phyloP scores from a whole-genome alignment of 768 basidiomycete species.

The Podaxis mareebaensis region DNA sequence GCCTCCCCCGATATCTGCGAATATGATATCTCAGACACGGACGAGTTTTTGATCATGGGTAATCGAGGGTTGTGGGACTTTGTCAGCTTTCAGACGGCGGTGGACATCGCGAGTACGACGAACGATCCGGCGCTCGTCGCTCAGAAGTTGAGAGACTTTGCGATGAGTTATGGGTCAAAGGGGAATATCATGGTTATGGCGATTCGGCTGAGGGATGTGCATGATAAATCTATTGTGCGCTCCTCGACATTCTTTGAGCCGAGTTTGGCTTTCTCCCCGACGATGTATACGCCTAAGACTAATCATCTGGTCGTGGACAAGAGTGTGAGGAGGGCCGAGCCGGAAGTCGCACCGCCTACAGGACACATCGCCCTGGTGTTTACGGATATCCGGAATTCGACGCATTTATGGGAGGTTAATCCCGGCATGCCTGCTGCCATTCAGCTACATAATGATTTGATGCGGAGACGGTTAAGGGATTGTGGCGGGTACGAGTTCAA shows the following conservation, averaged over 20 bases:
- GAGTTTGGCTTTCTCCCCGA: conserved; percentile 23
- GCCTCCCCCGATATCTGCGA: conserved; percentile 78
- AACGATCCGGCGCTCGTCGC: conserved; percentile 81
- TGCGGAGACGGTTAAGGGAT: conserved; percentile 81
- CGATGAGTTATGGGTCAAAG: conserved; percentile 94
- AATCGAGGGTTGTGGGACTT: conserved; percentile 94
- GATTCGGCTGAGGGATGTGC: conserved; percentile 67
- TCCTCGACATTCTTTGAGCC: conserved; percentile 8
- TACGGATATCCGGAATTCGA: conserved; percentile 97
- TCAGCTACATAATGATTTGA: conserved; percentile 82
- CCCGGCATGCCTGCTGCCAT: conserved; percentile 95
- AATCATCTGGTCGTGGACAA: conserved; percentile 60
- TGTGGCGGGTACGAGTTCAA: conserved; percentile 99
- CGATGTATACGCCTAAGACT: conserved; percentile 26
- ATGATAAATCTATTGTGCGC: conserved; percentile 11
- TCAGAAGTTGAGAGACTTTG: conserved; percentile 94
- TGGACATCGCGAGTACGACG: conserved; percentile 90
- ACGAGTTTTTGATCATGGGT: conserved; percentile 96
- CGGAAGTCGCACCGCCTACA: conserved; percentile 80
- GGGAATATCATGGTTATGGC: conserved; percentile 99
- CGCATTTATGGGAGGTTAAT: conserved; percentile 94
- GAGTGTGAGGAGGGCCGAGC: conserved; percentile 61
- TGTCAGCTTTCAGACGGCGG: conserved; percentile 92
- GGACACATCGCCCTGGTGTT: conserved; percentile 94
- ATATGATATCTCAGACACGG: conserved; percentile 73